Evolutionary conservation across 2,329 filamentous ascomycete species (phyloP).

Genomic region (Cladosporium phlei): DNA sequence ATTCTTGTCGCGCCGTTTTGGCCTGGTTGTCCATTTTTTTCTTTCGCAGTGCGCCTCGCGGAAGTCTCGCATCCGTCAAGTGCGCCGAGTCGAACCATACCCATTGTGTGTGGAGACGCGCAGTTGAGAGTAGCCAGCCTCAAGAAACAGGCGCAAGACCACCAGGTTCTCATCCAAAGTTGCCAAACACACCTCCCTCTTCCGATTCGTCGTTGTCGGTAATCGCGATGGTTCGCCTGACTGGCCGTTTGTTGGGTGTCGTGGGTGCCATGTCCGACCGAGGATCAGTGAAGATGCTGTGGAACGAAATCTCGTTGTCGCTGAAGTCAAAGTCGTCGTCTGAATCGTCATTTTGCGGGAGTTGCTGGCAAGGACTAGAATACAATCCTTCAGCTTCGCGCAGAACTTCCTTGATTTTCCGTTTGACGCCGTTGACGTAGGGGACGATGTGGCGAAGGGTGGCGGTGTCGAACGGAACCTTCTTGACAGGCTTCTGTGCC

Average conservation of each 20-base stretch:
- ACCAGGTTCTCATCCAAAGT: constrained; percentile 9
- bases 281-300: constrained; percentile 30
- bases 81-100: too few relatives aligned
- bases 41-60: too few relatives aligned
- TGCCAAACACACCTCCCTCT: background rate
- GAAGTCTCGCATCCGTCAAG: too few relatives aligned
- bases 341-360: constrained; percentile 18
- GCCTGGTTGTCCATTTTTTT: too few relatives aligned
- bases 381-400: constrained; percentile 46
- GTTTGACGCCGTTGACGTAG: constrained; percentile 45
- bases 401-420: constrained; percentile 44
- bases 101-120: too few relatives aligned
- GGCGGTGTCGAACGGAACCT: constrained; percentile 63
- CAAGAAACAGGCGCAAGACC: too few relatives aligned
- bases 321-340: constrained; percentile 9
- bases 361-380: constrained; percentile 36
- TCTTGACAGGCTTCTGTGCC: constrained; percentile 38
- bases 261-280: constrained; percentile 19
- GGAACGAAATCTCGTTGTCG: constrained; percentile 32
- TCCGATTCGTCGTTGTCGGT: constrained; percentile 25
- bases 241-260: constrained; percentile 18
- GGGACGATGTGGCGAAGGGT: constrained; percentile 60
- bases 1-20: too few relatives aligned
- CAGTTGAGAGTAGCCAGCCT: too few relatives aligned
- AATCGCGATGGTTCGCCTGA: constrained; percentile 22